Percentiles rank a stretch among this genome's conserved stretches.
Evolutionary conservation across 441 rosid genomes (phyloP).

Genomic region (Adansonia madagascariensis): DNA sequence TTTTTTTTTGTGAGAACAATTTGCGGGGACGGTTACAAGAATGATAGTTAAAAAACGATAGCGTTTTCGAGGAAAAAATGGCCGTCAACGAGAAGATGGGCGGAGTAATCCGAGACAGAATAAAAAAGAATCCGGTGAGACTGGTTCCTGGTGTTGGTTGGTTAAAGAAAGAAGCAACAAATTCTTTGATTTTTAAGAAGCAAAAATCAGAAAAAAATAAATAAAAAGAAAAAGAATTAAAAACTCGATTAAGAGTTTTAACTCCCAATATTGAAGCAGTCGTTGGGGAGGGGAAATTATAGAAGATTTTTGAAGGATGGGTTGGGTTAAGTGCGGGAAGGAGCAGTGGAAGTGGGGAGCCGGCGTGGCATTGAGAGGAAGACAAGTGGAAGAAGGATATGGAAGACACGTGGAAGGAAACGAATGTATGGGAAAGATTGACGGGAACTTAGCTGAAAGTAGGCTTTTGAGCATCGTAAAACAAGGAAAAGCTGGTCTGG

Average conservation of each 20-base stretch:
- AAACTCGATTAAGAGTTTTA: not conserved
- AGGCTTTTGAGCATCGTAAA: not conserved
- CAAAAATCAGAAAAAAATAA: not conserved
- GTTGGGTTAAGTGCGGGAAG: constrained; percentile 10
- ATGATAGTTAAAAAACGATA: constrained; percentile 3
- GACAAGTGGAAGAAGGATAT: not conserved
- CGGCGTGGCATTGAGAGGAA: not conserved
- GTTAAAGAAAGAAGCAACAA: not conserved
- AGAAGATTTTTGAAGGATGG: not conserved
- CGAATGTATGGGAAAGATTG: not conserved
- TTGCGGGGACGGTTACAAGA: constrained; percentile 24
- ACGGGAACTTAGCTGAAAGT: not conserved
- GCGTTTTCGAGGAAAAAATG: not conserved
- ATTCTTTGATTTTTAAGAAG: constrained; percentile 14
- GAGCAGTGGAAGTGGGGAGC: not conserved
- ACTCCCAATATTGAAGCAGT: not conserved
- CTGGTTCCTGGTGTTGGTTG: not conserved
- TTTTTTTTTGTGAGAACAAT: not conserved
- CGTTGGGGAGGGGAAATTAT: constrained; percentile 2
- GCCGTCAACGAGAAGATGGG: not conserved
- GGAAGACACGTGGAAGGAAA: constrained; percentile 16
- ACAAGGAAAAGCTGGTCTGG: not conserved
- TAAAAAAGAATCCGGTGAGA: not conserved
- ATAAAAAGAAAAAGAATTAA: not conserved
- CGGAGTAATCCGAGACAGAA: not conserved